Base-by-base conservation (phyloP, 2,329 filamentous ascomycete genomes). In the Daldinia eschscholtzii region DNA sequence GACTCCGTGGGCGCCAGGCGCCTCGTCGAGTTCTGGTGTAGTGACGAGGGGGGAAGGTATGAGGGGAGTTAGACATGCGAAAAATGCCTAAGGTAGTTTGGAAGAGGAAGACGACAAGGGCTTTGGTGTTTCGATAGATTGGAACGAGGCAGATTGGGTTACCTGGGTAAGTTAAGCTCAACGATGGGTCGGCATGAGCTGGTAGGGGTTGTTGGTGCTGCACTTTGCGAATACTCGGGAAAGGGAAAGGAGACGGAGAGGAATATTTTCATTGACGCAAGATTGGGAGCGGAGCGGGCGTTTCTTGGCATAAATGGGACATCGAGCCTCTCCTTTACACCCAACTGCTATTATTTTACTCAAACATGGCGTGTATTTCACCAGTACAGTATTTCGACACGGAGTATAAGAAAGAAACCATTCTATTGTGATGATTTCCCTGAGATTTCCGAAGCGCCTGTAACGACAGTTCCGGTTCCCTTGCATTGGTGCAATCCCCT, bases 21-120 rank as follows among this genome's bases (percentile, higher is more conserved):
- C 68, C 81, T 96, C 76, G 91, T 94, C 48, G 86, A 91, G 80
- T 91, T 89, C 74, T 94, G 91, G 84, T 91, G 88, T 39, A 76
- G 76, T 18, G 81, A 77, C 41, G 75, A 76, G 6, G 81, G 83
- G 72, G 84, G 86, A 57, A 82, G 87, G 78, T 89, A 83, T 68
- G 79, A 82, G 6, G 83, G 82, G 28, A 61, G 72, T 46, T 81
- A 75, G 70, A 6, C 2, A n/a, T 15, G 18, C n/a, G 15, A n/a
- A 7, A 33, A 33, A 9, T 35, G 33, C 6, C 0, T 35, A 9
- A 35, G 33, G 33, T 6, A 9, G 28, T 10, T 35, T 35, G 28
- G 50, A 13, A 13, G 28, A 35, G 35, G n/a, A 15, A 18, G 50
- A 18, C 4, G 50, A 33, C 2, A 13, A 23, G 33, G 35, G 6